Evolutionary conservation across 2,329 filamentous ascomycete species (phyloP).

Genomic region (Alternaria burnsii): DNA sequence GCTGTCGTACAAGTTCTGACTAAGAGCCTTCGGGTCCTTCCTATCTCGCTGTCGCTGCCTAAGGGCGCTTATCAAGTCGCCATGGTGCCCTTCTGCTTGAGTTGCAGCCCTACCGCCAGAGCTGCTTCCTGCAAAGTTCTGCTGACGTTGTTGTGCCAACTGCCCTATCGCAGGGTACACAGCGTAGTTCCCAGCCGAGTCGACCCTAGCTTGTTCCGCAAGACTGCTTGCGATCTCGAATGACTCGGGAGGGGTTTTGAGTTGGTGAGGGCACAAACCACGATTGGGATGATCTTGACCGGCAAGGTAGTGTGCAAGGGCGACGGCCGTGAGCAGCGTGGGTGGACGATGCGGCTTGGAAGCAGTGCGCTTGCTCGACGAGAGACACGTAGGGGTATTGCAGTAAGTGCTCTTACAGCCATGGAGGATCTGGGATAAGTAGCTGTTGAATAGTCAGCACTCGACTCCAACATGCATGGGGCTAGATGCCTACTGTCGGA

Average conservation of each 20-base stretch:
- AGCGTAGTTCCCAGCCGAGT: conserved; percentile 6
- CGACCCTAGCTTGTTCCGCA: not conserved
- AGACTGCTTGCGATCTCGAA: conserved; percentile 32
- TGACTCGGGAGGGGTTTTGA: conserved; percentile 42
- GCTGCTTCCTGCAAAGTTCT: not conserved
- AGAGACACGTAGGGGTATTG: conserved; percentile 80
- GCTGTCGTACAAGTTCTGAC: conserved; percentile 63
- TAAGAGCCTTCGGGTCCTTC: conserved; percentile 69
- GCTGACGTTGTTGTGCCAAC: not conserved
- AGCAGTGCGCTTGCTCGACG: conserved; percentile 73
- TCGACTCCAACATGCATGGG: conserved; percentile 12
- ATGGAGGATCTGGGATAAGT: conserved; percentile 80
- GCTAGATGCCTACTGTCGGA: conserved; percentile 37
- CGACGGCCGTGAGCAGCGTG: conserved; percentile 81
- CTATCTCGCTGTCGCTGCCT: conserved; percentile 39
- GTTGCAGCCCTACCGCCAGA: not conserved
- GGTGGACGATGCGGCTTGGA: conserved; percentile 78
- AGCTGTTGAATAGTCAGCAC: conserved; percentile 60
- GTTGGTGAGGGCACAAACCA: conserved; percentile 68
- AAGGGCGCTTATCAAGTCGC: conserved; percentile 26
- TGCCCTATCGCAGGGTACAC: conserved; percentile 13
- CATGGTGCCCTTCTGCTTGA: not conserved
- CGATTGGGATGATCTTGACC: conserved; percentile 79
- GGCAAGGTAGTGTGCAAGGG: conserved; percentile 80
- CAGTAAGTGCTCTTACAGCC: conserved; percentile 78